Percentiles rank a stretch among this genome's conserved stretches.
Evolutionary conservation across 2,329 filamentous ascomycete species (phyloP).

Genomic region (Fusarium oligoseptatum): DNA sequence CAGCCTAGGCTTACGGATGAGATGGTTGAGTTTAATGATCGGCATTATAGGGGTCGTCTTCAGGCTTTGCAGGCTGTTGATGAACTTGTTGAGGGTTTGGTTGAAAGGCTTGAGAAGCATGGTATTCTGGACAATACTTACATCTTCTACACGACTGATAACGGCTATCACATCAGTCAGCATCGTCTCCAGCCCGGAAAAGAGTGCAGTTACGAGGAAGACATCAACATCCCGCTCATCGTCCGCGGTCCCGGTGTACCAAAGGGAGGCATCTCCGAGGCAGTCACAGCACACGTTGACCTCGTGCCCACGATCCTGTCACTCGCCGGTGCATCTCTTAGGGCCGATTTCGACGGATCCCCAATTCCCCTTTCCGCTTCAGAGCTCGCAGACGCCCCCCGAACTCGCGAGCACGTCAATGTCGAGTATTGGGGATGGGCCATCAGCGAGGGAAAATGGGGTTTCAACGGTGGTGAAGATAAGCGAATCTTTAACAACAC

Average conservation of each 20-base stretch:
- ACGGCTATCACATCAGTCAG: constrained; percentile 67
- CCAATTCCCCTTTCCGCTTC: constrained; percentile 56
- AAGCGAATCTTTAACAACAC: constrained; percentile 58
- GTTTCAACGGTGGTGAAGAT: constrained; percentile 4
- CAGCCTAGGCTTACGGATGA: constrained; percentile 52
- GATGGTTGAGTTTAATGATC: constrained; percentile 53
- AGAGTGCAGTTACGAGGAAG: constrained; percentile 64
- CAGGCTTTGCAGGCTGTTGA: constrained; percentile 61
- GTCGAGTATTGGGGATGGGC: constrained; percentile 61
- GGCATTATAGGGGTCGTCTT: constrained; percentile 57
- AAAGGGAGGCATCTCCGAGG: constrained; percentile 51
- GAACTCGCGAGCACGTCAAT: neutral
- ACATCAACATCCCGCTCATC: constrained; percentile 65
- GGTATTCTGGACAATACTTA: constrained; percentile 59
- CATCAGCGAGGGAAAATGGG: constrained; percentile 47
- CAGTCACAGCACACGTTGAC: constrained; percentile 66
- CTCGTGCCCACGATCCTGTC: constrained; percentile 67
- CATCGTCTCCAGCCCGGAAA: constrained; percentile 67
- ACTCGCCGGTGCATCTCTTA: constrained; percentile 45
- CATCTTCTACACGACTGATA: constrained; percentile 66
- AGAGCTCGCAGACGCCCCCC: neutral
- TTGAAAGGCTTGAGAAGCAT: constrained; percentile 50
- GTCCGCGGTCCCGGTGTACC: constrained; percentile 63
- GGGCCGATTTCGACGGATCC: constrained; percentile 65
- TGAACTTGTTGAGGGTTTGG: constrained; percentile 57